Base-by-base conservation (phyloP, 2,329 filamentous ascomycete genomes). In the Sclerotinia trifoliorum region DNA sequence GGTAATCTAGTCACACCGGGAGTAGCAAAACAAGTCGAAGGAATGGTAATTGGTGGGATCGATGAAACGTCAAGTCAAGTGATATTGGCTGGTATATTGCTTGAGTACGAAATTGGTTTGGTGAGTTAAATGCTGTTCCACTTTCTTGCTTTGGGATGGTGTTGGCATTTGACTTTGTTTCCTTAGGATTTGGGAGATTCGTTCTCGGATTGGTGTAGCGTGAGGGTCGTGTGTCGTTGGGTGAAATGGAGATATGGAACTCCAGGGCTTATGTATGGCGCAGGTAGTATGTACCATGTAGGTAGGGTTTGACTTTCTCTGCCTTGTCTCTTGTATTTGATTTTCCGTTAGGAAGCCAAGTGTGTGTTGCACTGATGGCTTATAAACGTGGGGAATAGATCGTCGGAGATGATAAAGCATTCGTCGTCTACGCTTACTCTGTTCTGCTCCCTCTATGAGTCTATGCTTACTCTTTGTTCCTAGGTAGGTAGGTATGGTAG, bases 21-120 rank as follows among this genome's bases (percentile, higher is more conserved):
- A 24, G 1, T 17, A 24, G 2, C 6, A 19, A 13, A 46, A 29
- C 21, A 19, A 29, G 17, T 13, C 29, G 24, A 29, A 11, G n/a
- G 42, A 32, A 60, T 15, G 42, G 5, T 32, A n/a, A 60, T 60
- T 60, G 57, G 57, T 60, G 57, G 57, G 48, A 48, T n/a, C 10
- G 24, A 48, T 46, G 42, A 60, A 32, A 60, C 42, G 46, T 60
- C 57, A 48, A 46, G 57, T 60, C 57, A 60, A 60, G 57, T 60
- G 57, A 46, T 48, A 24, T 17, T 29, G 56, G 26, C 42, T 44
- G 24, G 42, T 44, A 26, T 52, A 46, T 24, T 60, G 54, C 54
- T 56, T 21, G 32, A 56, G 54, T 13, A 56, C 19, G 19, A 56
- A 24, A 39, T 24, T 56, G 32, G 32, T 56, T 56, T 56, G 54